Evolutionary conservation across 139 green algal genomes (phyloP), one percentile per base, ranked within the genome.

Genomic region (Dunaliella primolecta): DNA sequence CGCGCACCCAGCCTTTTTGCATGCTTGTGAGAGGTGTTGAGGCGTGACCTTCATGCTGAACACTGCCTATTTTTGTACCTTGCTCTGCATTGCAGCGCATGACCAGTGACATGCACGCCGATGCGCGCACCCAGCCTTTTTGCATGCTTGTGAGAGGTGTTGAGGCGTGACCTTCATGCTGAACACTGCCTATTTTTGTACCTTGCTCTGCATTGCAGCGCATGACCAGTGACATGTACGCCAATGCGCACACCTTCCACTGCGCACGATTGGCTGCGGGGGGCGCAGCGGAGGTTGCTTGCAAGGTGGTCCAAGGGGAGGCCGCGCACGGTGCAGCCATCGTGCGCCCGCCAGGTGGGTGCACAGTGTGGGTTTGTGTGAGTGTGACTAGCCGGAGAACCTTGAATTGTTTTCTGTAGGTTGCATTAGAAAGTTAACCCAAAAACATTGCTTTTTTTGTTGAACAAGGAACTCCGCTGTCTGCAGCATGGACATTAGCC

Each of bases 101-200:
- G n/a, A n/a, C n/a, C n/a, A n/a, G n/a, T 1, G 94, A 96, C 88
- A 94, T 89, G 25, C 96, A 96, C 84, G 84, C 94, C 74, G 94
- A 94, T 85, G 75, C 87, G 23, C 81, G 92, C 86, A 95, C 92
- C 20, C n/a, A n/a, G n/a, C n/a, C n/a, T n/a, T n/a, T n/a, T n/a
- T n/a, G n/a, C n/a, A n/a, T n/a, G n/a, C n/a, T n/a, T n/a, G n/a
- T n/a, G n/a, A n/a, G n/a, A n/a, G n/a, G n/a, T n/a, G n/a, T n/a
- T n/a, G n/a, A n/a, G n/a, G n/a, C n/a, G n/a, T n/a, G n/a, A n/a
- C n/a, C n/a, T n/a, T n/a, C n/a, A n/a, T n/a, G n/a, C n/a, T n/a
- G n/a, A n/a, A 23, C 46, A 37, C 34, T 81, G 3, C 71, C n/a
- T 78, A 3, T 78, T 2, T 21, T 33, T n/a, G n/a, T 78, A 33